Conservation (phyloP, 2,329 filamentous ascomycete genomes). For the Alternaria metachromatica region DNA sequence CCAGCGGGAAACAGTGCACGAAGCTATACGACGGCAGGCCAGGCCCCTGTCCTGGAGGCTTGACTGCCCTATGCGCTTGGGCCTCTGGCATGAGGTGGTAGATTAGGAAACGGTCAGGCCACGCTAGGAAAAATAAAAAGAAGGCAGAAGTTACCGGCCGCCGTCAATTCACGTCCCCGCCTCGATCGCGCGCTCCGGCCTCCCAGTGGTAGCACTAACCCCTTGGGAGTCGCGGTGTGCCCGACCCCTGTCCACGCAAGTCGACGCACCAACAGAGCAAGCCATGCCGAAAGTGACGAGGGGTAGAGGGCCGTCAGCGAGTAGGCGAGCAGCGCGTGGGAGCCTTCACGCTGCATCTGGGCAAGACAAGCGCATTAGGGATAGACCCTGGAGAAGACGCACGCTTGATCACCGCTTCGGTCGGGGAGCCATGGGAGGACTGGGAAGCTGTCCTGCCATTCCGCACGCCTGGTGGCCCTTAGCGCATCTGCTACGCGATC, state of each 20-base stretch:
- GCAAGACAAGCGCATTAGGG: constrained; percentile 39
- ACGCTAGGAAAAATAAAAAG: constrained; percentile 49
- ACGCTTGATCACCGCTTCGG: constrained; percentile 41
- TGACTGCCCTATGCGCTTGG: constrained; percentile 43
- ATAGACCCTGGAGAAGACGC: constrained; percentile 28
- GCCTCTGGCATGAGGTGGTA: constrained; percentile 43
- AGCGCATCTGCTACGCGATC: constrained; percentile 28
- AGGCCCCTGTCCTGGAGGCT: constrained; percentile 35
- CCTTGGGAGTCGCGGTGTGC: constrained; percentile 44
- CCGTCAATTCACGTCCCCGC: constrained; percentile 41
- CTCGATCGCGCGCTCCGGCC: constrained; percentile 49
- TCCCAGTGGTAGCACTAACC: constrained; percentile 38
- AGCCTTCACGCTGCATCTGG: constrained; percentile 33
- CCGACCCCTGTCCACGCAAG: constrained; percentile 34
- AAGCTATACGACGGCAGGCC: constrained; percentile 37
- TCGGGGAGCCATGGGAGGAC: constrained; percentile 28
- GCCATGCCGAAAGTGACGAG: constrained; percentile 30
- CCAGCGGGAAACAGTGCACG: constrained; percentile 39
- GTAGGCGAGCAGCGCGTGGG: constrained; percentile 23
- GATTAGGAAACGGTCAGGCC: constrained; percentile 41
- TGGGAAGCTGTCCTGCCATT: constrained; percentile 18
- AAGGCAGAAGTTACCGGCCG: constrained; percentile 37
- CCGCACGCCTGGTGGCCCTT: constrained; percentile 22
- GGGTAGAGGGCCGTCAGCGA: constrained; percentile 28
- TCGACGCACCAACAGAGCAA: constrained; percentile 24